These are phyloP conservation scores for Fraxinus excelsior DNA, from an alignment of 257 asterid species.

Conservation along the genomic window DNA sequence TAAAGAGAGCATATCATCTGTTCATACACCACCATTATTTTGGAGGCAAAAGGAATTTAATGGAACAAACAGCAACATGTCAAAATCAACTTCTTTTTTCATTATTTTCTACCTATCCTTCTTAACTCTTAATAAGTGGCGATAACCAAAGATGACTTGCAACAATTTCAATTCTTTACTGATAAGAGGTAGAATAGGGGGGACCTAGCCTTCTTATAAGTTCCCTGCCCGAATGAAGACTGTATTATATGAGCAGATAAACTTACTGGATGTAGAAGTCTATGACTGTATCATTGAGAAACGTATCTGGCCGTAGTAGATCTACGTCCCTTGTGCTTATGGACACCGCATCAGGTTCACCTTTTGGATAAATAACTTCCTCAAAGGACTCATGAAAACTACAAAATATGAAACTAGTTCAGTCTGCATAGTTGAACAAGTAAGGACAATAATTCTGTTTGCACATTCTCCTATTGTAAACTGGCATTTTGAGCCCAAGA, in stretches of 20 bases:
- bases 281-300: conserved; percentile 87
- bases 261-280: conserved; percentile 94
- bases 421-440: conserved; percentile 14
- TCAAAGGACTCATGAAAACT: conserved; percentile 78
- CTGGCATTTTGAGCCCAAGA: neutral
- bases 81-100: conserved; percentile 9
- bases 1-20: neutral
- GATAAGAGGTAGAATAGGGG: conserved; percentile 14
- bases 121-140: neutral
- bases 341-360: conserved; percentile 93
- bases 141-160: neutral
- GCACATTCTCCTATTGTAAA: neutral
- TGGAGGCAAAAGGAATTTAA: conserved; percentile 12
- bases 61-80: conserved; percentile 12
- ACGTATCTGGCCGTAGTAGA: conserved; percentile 85
- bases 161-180: neutral
- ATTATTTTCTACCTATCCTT: conserved; percentile 12
- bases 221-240: neutral
- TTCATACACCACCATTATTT: conserved; percentile 13
- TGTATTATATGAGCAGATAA: conserved; percentile 18
- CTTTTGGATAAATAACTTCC: conserved; percentile 84
- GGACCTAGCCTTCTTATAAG: neutral
- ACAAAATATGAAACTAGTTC: conserved; percentile 35
- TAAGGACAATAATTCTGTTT: conserved; percentile 5
- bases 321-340: conserved; percentile 86